These are phyloP conservation scores for Hypholoma fasciculare DNA, from an alignment of 768 basidiomycete species.

Conservation along the genomic window DNA sequence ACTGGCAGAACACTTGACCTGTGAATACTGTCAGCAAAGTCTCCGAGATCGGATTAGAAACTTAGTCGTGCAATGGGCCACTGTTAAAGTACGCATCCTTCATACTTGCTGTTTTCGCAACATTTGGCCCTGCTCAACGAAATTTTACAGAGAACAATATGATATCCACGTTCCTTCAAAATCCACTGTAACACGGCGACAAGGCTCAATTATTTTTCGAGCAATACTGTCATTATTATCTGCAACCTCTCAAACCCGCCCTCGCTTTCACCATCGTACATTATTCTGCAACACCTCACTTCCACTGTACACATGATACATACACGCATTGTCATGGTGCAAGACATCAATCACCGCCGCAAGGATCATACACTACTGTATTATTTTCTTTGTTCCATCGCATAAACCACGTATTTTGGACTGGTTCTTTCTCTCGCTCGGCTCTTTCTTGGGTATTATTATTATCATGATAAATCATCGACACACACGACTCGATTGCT, in stretches of 20 bases:
- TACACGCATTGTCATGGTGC: not conserved
- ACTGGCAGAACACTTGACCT: slow-evolving; percentile 65
- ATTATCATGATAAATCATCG: slow-evolving; percentile 7
- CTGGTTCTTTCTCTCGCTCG: not conserved
- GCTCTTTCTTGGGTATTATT: not conserved
- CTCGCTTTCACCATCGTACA: not conserved
- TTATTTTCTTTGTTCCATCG: not conserved
- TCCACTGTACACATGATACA: not conserved
- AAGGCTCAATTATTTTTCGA: not conserved
- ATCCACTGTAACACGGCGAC: not conserved
- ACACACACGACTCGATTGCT: slow-evolving; percentile 1
- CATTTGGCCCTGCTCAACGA: slow-evolving; percentile 2
- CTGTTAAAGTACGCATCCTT: slow-evolving; percentile 59
- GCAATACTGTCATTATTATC: too few species aligned
- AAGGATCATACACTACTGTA: slow-evolving; percentile 6
- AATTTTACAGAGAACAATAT: slow-evolving; percentile 54
- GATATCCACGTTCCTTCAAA: slow-evolving; percentile 16
- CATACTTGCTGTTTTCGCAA: not conserved
- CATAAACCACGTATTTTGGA: not conserved
- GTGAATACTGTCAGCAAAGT: slow-evolving; percentile 64
- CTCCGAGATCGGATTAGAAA: slow-evolving; percentile 68
- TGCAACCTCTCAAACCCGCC: not conserved
- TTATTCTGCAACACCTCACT: not conserved
- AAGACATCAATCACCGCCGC: slow-evolving; percentile 1
- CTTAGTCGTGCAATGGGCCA: slow-evolving; percentile 74